Base-by-base conservation (phyloP, 2,329 filamentous ascomycete genomes). In the Trichoderma afroharzianum region DNA sequence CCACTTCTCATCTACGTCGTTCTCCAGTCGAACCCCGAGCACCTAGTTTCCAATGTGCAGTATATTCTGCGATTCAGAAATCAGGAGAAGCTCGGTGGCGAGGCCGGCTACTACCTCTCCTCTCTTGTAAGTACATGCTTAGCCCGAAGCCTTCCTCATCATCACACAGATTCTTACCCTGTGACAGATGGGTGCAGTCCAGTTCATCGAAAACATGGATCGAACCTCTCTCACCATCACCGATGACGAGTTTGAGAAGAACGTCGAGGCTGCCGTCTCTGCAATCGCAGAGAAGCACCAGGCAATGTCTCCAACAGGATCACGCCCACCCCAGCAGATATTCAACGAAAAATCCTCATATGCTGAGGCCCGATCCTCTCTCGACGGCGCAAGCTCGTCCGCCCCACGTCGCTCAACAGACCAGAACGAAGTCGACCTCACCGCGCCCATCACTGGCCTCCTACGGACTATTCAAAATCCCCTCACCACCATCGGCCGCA, bases 61-160 rank as follows among this genome's bases (percentile, higher is more conserved):
- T 99, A 99, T 81, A 98, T 99, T 74, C 85, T 98, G 66, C 91
- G 97, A 59, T 99, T 99, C 84, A 90, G 96, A 66, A 98, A 98
- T 78, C 96, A 98, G 81, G 96, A 99, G 68, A 98, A 98, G 80
- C 89, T 99, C 1, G 93, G 93, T 28, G 96, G 96, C n/a, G 96
- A 99, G 84, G 95, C 96, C 15, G 96, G 96, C 14, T 99, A 99
- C 82, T 99, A 99, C 81, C 88, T 99, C 70, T 98, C 95, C 36
- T 98, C 96, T 8, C 83, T 99, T 76, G 92, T 94, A 83, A 78
- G 87, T 78, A 61, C 1, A 36, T 12, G 30, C 11, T 3, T 9
- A 11, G 1, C 9, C 6, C 9, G 5, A 21, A 21, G 14, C 58
- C 71, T 39, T 66, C 36, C 14, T 21, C 39, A 28, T 39, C 8